phyloP scores from a whole-genome alignment of 1,284 basidiomycete species.

The Puccinia sorghi region DNA sequence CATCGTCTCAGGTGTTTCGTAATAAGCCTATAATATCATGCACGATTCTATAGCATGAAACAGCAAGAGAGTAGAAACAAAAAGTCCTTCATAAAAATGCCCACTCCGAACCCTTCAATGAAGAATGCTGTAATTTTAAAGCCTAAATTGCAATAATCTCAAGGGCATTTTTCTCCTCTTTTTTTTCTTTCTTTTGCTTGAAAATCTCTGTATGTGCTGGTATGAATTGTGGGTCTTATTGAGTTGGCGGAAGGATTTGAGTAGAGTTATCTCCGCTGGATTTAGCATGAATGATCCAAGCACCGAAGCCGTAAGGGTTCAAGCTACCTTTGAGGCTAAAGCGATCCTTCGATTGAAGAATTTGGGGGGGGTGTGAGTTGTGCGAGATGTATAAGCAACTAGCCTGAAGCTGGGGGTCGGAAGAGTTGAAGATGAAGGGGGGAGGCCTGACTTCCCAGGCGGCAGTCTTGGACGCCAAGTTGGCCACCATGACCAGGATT shows the following conservation, averaged over 20 bases:
- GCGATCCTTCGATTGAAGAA: conserved; percentile 1
- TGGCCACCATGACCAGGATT: conserved; percentile 38
- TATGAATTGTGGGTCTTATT: neutral
- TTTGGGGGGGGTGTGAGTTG: neutral
- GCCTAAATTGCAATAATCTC: neutral
- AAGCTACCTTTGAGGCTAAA: conserved; percentile 28
- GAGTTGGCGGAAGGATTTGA: neutral
- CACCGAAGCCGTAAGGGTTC: conserved; percentile 31
- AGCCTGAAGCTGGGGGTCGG: conserved; percentile 5
- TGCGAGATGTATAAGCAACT: conserved; percentile 21
- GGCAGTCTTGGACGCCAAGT: conserved; percentile 13
- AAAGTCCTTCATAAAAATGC: too few species aligned
- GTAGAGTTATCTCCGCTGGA: neutral
- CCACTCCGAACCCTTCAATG: too few species aligned
- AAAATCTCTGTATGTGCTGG: too few species aligned
- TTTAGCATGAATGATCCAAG: conserved; percentile 26
- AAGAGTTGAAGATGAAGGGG: neutral
- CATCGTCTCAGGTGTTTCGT: too few species aligned
- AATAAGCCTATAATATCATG: too few species aligned
- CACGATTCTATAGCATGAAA: too few species aligned
- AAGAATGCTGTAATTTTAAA: neutral
- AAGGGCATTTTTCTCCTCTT: too few species aligned
- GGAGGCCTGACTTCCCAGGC: conserved; percentile 26
- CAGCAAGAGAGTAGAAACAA: too few species aligned
- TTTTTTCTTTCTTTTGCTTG: too few species aligned